phyloP scores from a whole-genome alignment of 2,329 filamentous ascomycete species.

The Colletotrichum sp. region DNA sequence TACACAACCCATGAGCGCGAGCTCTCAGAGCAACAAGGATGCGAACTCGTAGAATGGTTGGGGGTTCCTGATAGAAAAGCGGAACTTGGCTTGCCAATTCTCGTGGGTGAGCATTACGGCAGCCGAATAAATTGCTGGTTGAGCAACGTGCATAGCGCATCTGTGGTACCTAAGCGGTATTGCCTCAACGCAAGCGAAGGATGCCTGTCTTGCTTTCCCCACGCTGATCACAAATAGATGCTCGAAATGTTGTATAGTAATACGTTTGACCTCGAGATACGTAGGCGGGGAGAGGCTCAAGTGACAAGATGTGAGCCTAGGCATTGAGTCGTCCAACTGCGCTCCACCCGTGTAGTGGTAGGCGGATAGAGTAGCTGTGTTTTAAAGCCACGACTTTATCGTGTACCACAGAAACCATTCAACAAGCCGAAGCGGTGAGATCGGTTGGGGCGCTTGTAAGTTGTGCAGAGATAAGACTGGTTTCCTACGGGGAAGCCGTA shows the following conservation, averaged over 20 bases:
- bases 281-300: background rate
- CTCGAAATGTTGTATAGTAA: background rate
- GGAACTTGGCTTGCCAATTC: background rate
- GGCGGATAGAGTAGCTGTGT: background rate
- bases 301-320: background rate
- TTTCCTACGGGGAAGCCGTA: background rate
- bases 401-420: background rate
- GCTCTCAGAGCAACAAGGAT: constrained; percentile 88
- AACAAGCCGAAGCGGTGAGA: background rate
- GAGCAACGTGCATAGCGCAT: background rate
- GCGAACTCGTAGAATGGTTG: constrained; percentile 57
- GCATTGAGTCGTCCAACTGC: background rate
- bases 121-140: background rate
- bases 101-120: background rate
- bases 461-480: background rate
- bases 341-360: background rate
- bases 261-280: background rate
- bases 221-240: background rate
- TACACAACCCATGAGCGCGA: constrained; percentile 81
- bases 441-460: background rate
- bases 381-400: background rate
- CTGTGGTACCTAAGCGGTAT: background rate
- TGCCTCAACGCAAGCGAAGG: background rate
- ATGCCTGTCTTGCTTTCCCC: background rate
- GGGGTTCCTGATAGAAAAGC: background rate